Percentiles rank a stretch among this genome's conserved stretches.
Conservation (phyloP, 331 rosid genomes). For the Saraca asoca region DNA sequence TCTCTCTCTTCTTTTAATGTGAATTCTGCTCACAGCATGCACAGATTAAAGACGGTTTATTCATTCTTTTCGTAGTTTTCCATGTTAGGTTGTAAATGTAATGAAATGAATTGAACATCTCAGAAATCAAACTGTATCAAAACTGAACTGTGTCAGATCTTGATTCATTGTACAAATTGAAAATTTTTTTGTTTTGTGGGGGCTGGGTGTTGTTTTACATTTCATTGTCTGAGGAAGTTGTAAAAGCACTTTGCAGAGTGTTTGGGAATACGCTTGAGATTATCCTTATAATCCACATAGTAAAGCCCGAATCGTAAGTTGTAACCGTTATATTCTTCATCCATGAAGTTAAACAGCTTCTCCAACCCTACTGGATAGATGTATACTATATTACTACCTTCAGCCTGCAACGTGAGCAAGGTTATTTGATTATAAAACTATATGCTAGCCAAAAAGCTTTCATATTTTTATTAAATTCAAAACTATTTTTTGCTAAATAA, state of each 20-base stretch:
- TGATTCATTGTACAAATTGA: too few relatives aligned
- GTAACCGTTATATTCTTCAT: conserved; percentile 2
- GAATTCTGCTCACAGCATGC: too few relatives aligned
- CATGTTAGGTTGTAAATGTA: too few relatives aligned
- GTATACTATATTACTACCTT: not conserved
- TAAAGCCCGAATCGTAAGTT: conserved; percentile 7
- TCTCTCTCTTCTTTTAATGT: too few relatives aligned
- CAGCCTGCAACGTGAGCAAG: not conserved
- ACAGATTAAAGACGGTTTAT: too few relatives aligned
- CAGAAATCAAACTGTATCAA: too few relatives aligned
- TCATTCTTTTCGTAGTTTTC: too few relatives aligned
- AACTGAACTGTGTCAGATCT: too few relatives aligned
- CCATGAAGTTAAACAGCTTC: conserved; percentile 19
- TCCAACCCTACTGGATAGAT: conserved; percentile 14
- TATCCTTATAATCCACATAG: not conserved
- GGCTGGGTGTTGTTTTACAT: too few relatives aligned
- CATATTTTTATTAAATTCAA: not conserved
- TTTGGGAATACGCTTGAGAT: conserved; percentile 24
- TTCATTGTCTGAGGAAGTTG: not conserved
- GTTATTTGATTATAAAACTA: not conserved
- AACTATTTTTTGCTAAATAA: not conserved
- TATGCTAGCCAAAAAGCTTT: not conserved
- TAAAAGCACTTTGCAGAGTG: not conserved
- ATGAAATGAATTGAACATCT: too few relatives aligned
- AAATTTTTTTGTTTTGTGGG: too few relatives aligned